Base-by-base conservation (phyloP, 805 yeast genomes). In the Saturnispora saitoi region DNA sequence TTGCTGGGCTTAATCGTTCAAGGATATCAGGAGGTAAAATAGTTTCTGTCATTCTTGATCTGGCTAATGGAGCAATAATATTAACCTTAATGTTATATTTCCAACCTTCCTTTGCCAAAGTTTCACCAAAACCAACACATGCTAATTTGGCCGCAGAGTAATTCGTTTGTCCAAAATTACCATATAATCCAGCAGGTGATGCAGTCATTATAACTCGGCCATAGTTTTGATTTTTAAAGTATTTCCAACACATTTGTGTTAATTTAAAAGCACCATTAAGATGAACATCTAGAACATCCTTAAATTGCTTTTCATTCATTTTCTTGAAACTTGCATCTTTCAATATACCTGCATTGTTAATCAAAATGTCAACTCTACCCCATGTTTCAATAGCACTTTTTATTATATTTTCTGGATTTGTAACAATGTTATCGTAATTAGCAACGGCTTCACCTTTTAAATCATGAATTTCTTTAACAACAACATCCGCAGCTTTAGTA, bases 161-260 rank as follows among this genome's bases (percentile, higher is more conserved):
- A 70, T 91, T 91, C 37, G 95, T 80, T 70, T 91, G 99, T 44
- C 99, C 99, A 69, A 90, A 91, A 70, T 89, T 89, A 53, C 99
- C 99, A 65, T 84, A 91, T 55, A 91, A 74, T 20, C 99, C 99
- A 32, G 98, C 98, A 4, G 98, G 96, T 4, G 96, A 89, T 26
- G 95, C 81, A n/a, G 97, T 90, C 75, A 88, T 90, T 59, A 91
- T 69, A 58, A 91, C 76, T 58, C 98, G 77, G 55, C 99, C 99
- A 62, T 73, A 91, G 52, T 79, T 78, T 67, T 93, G 97, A 55
- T 85, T 69, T 63, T 79, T 80, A 72, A 91, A 78, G 63, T 84
- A 74, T 8, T 91, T 89, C 98, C 98, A 91, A 36, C 96, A 96
- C 20, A 95, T 90, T 57, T 77, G 76, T 41, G 95, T 81, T 48